Percentiles rank a stretch among this genome's conserved stretches.
Conservation (phyloP, 164 flowering plant genomes). For the Macadamia tetraphylla region DNA sequence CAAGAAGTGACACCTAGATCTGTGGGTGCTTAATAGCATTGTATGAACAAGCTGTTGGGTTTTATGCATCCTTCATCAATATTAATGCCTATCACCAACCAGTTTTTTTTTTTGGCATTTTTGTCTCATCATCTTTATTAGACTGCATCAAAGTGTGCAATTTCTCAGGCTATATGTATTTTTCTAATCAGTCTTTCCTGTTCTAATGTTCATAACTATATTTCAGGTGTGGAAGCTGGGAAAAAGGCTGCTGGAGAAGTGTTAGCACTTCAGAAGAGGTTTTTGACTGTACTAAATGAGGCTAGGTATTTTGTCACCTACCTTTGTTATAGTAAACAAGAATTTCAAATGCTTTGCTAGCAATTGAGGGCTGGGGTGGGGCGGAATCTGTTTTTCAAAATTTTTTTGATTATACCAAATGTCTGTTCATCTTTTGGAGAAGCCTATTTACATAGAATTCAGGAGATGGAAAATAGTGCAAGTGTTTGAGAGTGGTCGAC, state of each 20-base stretch:
- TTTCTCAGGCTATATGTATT: neutral
- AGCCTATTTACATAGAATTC: neutral
- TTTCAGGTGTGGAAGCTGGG: slow-evolving; percentile 95
- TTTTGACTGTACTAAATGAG: slow-evolving; percentile 74
- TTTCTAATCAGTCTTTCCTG: neutral
- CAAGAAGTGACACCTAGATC: slow-evolving; percentile 93
- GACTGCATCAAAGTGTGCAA: neutral
- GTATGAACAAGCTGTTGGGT: slow-evolving; percentile 96
- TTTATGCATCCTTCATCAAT: slow-evolving; percentile 86
- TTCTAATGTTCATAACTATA: neutral
- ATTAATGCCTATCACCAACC: slow-evolving; percentile 99
- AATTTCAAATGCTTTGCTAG: neutral
- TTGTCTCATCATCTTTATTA: neutral
- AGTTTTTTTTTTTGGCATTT: slow-evolving; percentile 15
- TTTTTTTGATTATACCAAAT: neutral
- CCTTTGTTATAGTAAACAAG: neutral
- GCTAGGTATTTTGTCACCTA: slow-evolving; percentile 53
- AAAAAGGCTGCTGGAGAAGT: slow-evolving; percentile 96
- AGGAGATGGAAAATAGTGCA: neutral
- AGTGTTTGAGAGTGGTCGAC: neutral
- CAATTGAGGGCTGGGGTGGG: too few relatives aligned
- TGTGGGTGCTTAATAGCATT: slow-evolving; percentile 85
- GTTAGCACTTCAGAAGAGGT: slow-evolving; percentile 91
- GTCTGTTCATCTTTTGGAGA: neutral
- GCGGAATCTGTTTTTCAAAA: neutral